Evolutionary conservation across 2,329 filamentous ascomycete genomes (phyloP).

Genomic region (Fragosphaeria purpurea): DNA sequence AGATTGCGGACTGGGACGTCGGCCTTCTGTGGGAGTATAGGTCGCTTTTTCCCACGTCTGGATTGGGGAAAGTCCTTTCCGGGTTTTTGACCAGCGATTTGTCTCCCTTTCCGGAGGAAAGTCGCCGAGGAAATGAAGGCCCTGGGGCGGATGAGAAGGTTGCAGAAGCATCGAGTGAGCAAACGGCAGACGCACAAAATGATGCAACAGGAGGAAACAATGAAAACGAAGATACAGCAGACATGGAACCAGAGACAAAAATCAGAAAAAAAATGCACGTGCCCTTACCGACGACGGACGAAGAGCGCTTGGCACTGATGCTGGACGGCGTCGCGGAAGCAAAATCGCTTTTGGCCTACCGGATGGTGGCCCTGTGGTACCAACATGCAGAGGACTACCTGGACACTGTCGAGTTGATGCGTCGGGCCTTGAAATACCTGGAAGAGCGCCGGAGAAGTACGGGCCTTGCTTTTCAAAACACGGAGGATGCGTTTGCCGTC

Average conservation of each 20-base stretch:
- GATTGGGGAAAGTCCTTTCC: slow-evolving; percentile 70
- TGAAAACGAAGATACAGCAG: slow-evolving; percentile 43
- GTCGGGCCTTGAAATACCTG: slow-evolving; percentile 58
- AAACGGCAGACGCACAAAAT: not conserved
- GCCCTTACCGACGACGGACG: slow-evolving; percentile 52
- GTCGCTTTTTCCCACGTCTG: slow-evolving; percentile 71
- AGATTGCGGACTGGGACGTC: slow-evolving; percentile 66
- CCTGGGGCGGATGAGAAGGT: not conserved
- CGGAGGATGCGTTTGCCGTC: slow-evolving; percentile 62
- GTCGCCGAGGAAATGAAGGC: slow-evolving; percentile 12
- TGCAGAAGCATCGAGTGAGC: not conserved
- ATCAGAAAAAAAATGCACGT: slow-evolving; percentile 11
- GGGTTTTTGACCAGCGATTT: slow-evolving; percentile 75
- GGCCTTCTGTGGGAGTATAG: slow-evolving; percentile 73
- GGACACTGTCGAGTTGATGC: slow-evolving; percentile 66
- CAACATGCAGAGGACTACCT: slow-evolving; percentile 78
- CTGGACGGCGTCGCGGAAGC: slow-evolving; percentile 57
- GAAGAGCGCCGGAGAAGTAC: slow-evolving; percentile 52
- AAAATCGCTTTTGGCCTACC: slow-evolving; percentile 70
- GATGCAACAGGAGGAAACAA: slow-evolving; percentile 46
- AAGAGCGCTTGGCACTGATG: slow-evolving; percentile 75
- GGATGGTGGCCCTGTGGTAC: slow-evolving; percentile 76
- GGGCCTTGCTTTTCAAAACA: slow-evolving; percentile 59
- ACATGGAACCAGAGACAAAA: not conserved
- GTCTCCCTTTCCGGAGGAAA: slow-evolving; percentile 59